phyloP scores from a whole-genome alignment of 2,329 filamentous ascomycete species.

The Monilinia vaccinii-corymbosi region DNA sequence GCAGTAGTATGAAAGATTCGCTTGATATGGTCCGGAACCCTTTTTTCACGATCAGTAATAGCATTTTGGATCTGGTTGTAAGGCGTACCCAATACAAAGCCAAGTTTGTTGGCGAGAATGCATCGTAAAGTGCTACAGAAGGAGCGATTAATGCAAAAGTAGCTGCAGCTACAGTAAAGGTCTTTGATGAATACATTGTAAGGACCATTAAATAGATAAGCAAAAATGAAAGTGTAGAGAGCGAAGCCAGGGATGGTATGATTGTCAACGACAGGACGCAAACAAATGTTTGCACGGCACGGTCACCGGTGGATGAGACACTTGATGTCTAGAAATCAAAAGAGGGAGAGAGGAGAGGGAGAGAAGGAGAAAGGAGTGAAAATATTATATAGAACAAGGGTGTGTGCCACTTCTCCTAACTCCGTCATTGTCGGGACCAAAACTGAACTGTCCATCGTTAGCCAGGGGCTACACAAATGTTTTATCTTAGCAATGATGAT shows the following conservation, averaged over 20 bases:
- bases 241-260: constrained; percentile 15
- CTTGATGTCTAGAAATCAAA: constrained; percentile 16
- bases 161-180: constrained; percentile 18
- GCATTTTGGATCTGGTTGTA: not conserved
- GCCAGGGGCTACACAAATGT: not conserved
- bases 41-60: constrained; percentile 17
- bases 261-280: constrained; percentile 30
- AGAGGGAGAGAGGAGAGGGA: constrained; percentile 9
- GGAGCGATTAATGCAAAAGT: constrained; percentile 23
- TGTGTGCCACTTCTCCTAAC: not conserved
- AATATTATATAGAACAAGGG: not conserved
- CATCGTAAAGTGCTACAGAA: constrained; percentile 25
- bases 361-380: constrained; percentile 12
- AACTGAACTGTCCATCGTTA: not conserved
- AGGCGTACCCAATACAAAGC: constrained; percentile 35
- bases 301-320: constrained; percentile 16
- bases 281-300: constrained; percentile 29
- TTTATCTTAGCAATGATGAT: not conserved
- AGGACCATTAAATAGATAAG: constrained; percentile 14
- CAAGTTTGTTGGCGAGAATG: constrained; percentile 32
- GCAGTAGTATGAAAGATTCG: constrained; percentile 33
- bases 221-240: constrained; percentile 5
- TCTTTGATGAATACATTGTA: constrained; percentile 28
- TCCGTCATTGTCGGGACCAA: not conserved
- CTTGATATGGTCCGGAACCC: constrained; percentile 35